A percentile compares a stretch with the other conserved stretches of the same genome.
These are phyloP conservation scores for Achlya hypogyna DNA, from an alignment of 352 stramenopile genomes.

Conservation along the genomic window DNA sequence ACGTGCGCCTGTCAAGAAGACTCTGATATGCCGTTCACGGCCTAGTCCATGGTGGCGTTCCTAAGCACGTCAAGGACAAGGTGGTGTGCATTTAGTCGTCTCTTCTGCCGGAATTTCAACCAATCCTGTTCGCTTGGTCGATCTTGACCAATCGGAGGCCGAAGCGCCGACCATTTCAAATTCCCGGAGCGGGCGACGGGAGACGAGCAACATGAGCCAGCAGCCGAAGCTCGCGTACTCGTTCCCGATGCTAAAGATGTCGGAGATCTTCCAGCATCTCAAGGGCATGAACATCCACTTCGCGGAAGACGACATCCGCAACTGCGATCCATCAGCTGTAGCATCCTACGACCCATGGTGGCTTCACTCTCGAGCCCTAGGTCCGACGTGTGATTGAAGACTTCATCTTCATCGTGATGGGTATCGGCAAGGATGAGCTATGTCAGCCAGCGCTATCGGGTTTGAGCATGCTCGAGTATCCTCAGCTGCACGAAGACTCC, in stretches of 20 bases:
- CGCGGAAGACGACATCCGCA: constrained; percentile 81
- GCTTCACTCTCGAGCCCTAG: constrained; percentile 34
- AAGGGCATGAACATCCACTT: constrained; percentile 86
- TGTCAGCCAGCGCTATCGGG: constrained; percentile 82
- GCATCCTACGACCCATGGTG: constrained; percentile 16
- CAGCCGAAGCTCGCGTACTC: constrained; percentile 36
- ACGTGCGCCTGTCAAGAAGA: too few species aligned
- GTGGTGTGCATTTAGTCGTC: too few species aligned
- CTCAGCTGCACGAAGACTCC: constrained; percentile 91
- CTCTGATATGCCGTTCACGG: too few species aligned
- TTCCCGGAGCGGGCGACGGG: background rate
- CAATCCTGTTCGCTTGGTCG: too few species aligned
- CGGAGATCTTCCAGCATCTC: constrained; percentile 89
- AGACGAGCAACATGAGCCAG: background rate
- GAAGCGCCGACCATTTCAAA: background rate
- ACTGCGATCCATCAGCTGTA: constrained; percentile 45
- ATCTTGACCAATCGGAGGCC: background rate
- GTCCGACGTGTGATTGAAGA: constrained; percentile 84
- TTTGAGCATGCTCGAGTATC: constrained; percentile 70
- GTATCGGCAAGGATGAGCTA: constrained; percentile 87
- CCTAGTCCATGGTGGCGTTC: too few species aligned
- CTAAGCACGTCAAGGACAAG: too few species aligned
- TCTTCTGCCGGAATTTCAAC: too few species aligned
- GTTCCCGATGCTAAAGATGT: constrained; percentile 92
- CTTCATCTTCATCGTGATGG: constrained; percentile 86